These are phyloP conservation scores for Dacryopinax primogenitus DNA, from an alignment of 768 basidiomycete genomes.

Conservation along the genomic window DNA sequence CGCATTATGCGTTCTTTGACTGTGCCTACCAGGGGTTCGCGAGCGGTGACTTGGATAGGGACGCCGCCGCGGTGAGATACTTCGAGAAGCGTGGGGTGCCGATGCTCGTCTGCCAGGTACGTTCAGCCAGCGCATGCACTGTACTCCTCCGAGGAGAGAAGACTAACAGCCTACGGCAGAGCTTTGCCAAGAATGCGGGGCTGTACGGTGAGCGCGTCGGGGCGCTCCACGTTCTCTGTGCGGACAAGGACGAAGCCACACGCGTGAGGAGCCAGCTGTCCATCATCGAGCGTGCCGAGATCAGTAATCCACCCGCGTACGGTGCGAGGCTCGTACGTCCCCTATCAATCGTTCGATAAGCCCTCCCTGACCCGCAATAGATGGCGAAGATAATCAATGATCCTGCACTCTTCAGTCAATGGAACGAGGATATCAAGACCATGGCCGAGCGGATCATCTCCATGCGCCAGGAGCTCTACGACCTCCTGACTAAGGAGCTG, in stretches of 20 bases:
- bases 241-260: conserved; percentile 48
- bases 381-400: conserved; percentile 73
- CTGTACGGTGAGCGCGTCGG: conserved; percentile 91
- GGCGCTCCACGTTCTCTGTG: conserved; percentile 73
- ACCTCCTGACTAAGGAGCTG: conserved; percentile 58
- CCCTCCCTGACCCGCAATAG: conserved; percentile 29
- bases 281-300: conserved; percentile 84
- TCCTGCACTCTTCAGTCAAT: conserved; percentile 60
- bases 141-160: background rate
- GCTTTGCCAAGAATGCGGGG: conserved; percentile 95
- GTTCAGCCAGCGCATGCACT: conserved; percentile 20
- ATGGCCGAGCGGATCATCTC: conserved; percentile 90
- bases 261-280: conserved; percentile 79
- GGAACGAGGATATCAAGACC: conserved; percentile 78
- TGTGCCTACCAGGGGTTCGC: conserved; percentile 97
- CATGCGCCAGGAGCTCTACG: conserved; percentile 73
- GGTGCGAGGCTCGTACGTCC: conserved; percentile 71
- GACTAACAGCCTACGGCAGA: conserved; percentile 35
- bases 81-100: conserved; percentile 67
- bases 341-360: background rate
- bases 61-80: conserved; percentile 81
- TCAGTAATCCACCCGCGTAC: conserved; percentile 86
- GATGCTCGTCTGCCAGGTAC: conserved; percentile 76
- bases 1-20: conserved; percentile 87
- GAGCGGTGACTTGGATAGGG: conserved; percentile 78